These are phyloP conservation scores for Amanita thiersii DNA, from an alignment of 768 basidiomycete genomes.

Conservation along the genomic window DNA sequence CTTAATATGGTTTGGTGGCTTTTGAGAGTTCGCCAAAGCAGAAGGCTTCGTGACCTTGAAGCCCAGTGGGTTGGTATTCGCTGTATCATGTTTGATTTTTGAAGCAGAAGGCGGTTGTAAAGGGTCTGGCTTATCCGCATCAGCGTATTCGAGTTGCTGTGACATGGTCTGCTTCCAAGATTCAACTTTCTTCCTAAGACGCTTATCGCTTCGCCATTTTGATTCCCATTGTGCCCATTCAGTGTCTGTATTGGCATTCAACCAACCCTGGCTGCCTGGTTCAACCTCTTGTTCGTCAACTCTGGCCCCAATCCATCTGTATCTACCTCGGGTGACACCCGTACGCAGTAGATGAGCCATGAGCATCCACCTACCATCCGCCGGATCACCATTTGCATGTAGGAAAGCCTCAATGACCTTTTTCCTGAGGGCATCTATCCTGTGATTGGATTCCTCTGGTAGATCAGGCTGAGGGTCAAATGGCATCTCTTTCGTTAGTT, in stretches of 20 bases:
- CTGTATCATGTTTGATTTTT: constrained; percentile 9
- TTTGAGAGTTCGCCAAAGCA: constrained; percentile 16
- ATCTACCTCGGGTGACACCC: constrained; percentile 29
- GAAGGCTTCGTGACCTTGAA: constrained; percentile 37
- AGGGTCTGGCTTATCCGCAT: not conserved
- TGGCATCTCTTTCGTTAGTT: not conserved
- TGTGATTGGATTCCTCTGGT: constrained; percentile 6
- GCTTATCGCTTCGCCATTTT: constrained; percentile 19
- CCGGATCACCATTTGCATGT: constrained; percentile 27
- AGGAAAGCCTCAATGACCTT: constrained; percentile 26
- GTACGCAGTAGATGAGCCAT: constrained; percentile 31
- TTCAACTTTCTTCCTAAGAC: constrained; percentile 18
- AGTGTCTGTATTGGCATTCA: constrained; percentile 33
- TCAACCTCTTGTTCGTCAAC: constrained; percentile 14
- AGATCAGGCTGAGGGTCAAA: not conserved
- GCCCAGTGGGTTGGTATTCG: constrained; percentile 8
- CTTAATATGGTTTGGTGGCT: constrained; percentile 13
- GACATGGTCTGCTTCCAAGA: constrained; percentile 17
- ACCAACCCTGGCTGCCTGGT: constrained; percentile 26
- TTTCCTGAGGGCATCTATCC: constrained; percentile 22
- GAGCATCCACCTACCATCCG: constrained; percentile 39
- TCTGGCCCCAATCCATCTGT: constrained; percentile 20
- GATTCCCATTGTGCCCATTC: constrained; percentile 42
- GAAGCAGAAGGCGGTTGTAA: not conserved
- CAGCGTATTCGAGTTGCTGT: constrained; percentile 7